A percentile compares a stretch with the other conserved stretches of the same genome.
These are phyloP conservation scores for Primulina huaijiensis DNA, from an alignment of 257 asterid species.

Conservation along the genomic window DNA sequence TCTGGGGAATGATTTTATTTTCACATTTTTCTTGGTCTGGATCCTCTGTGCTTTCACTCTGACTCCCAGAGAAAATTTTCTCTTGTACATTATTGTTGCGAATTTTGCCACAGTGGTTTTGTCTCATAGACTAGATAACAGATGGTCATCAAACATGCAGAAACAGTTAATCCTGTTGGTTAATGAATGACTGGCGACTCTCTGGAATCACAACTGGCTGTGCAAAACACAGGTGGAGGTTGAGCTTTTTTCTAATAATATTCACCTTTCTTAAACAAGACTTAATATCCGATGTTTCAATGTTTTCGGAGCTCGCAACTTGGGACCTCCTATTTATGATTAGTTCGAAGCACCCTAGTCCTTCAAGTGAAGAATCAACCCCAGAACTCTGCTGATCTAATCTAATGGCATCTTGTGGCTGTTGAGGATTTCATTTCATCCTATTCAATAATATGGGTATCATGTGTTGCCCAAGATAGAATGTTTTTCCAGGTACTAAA, in stretches of 20 bases:
- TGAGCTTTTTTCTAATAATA: conserved; percentile 27
- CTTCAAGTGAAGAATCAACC: conserved; percentile 11
- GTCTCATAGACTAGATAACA: neutral
- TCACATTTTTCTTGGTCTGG: no score
- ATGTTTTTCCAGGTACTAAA: conserved; percentile 30
- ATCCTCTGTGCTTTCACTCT: no score
- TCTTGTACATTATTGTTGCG: no score
- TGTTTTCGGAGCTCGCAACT: conserved; percentile 14
- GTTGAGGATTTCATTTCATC: conserved; percentile 23
- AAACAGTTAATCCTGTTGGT: conserved; percentile 12
- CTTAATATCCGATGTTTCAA: conserved; percentile 17
- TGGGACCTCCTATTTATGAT: neutral
- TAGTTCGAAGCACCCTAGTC: neutral
- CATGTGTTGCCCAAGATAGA: conserved; percentile 32
- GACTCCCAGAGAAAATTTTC: no score
- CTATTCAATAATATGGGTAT: conserved; percentile 25
- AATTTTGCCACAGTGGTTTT: neutral
- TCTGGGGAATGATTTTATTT: no score
- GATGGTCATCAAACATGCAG: conserved; percentile 12
- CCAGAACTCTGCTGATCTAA: conserved; percentile 4
- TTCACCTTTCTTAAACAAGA: conserved; percentile 43
- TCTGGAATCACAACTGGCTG: conserved; percentile 21
- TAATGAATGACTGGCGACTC: conserved; percentile 10
- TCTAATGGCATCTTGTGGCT: neutral
- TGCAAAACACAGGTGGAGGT: conserved; percentile 37